Percentiles rank a stretch among this genome's conserved stretches.
These are phyloP conservation scores for Alternaria postmessia DNA, from an alignment of 2,329 filamentous ascomycete species.

Conservation along the genomic window DNA sequence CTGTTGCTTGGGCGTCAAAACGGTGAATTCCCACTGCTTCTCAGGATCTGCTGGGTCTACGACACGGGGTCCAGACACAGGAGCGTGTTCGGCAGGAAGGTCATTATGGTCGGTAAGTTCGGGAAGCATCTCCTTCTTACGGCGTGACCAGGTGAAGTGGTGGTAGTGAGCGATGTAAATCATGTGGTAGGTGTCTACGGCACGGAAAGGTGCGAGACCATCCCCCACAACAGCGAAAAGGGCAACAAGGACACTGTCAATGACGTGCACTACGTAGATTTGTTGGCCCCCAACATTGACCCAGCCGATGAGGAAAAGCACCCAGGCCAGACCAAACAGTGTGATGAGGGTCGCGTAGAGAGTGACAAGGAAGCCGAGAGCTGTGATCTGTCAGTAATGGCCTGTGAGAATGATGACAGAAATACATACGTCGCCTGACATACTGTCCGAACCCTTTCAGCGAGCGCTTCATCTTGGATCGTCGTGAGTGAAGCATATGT, in stretches of 20 bases:
- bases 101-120: conserved; percentile 74
- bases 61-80: conserved; percentile 52
- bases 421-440: conserved; percentile 68
- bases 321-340: conserved; percentile 85
- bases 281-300: conserved; percentile 80
- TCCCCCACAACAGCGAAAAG: conserved; percentile 71
- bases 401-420: not conserved
- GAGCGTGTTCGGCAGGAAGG: conserved; percentile 60
- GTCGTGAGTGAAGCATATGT: conserved; percentile 84
- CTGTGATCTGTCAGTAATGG: conserved; percentile 44
- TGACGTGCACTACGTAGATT: conserved; percentile 64
- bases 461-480: conserved; percentile 78
- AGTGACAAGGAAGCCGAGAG: conserved; percentile 83
- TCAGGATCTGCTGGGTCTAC: conserved; percentile 47
- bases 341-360: conserved; percentile 85
- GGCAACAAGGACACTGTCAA: conserved; percentile 68
- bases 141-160: conserved; percentile 69
- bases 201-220: conserved; percentile 73
- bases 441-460: conserved; percentile 86
- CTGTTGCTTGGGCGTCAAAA: conserved; percentile 72
- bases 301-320: conserved; percentile 90
- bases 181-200: conserved; percentile 88
- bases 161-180: conserved; percentile 79
- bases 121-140: conserved; percentile 68
- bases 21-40: conserved; percentile 61